Percentiles rank a stretch among this genome's conserved stretches.
Conservation (phyloP, 768 basidiomycete genomes). For the Cantharellus cinnabarinus region DNA sequence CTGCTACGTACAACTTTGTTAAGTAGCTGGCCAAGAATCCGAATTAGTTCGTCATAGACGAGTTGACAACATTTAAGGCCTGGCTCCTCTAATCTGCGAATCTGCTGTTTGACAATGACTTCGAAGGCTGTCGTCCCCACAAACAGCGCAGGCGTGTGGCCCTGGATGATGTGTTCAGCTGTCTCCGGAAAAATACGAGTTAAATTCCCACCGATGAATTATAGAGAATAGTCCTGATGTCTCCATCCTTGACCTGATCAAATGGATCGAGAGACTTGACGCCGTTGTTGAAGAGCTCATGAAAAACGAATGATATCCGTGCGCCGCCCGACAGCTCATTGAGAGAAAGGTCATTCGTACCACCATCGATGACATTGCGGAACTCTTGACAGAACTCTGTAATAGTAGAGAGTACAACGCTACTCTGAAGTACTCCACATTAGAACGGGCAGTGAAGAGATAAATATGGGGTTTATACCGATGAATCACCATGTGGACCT, state of each 20-base stretch:
- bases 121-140: slow-evolving; percentile 96
- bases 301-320: slow-evolving; percentile 96
- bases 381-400: slow-evolving; percentile 97
- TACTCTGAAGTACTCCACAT: slow-evolving; percentile 23
- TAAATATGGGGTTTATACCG: slow-evolving; percentile 26
- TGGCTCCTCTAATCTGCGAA: slow-evolving; percentile 90
- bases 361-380: slow-evolving; percentile 91
- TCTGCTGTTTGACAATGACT: slow-evolving; percentile 97
- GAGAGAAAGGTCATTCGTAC: slow-evolving; percentile 81
- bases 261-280: slow-evolving; percentile 94
- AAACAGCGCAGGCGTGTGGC: slow-evolving; percentile 88
- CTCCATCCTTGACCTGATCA: slow-evolving; percentile 96
- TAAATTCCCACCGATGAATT: slow-evolving; percentile 69
- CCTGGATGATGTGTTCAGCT: slow-evolving; percentile 23
- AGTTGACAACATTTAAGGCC: slow-evolving; percentile 82
- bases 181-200: not conserved
- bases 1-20: slow-evolving; percentile 48
- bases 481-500: slow-evolving; percentile 60
- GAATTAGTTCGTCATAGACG: slow-evolving; percentile 92
- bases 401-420: slow-evolving; percentile 89
- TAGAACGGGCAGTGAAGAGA: not conserved
- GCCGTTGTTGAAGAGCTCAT: slow-evolving; percentile 94
- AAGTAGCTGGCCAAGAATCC: slow-evolving; percentile 85
- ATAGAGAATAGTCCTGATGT: slow-evolving; percentile 88
- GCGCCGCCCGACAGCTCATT: slow-evolving; percentile 99